Evolutionary conservation across 108 stramenopile genomes (phyloP).

Genomic region (Parietichytrium sp.): DNA sequence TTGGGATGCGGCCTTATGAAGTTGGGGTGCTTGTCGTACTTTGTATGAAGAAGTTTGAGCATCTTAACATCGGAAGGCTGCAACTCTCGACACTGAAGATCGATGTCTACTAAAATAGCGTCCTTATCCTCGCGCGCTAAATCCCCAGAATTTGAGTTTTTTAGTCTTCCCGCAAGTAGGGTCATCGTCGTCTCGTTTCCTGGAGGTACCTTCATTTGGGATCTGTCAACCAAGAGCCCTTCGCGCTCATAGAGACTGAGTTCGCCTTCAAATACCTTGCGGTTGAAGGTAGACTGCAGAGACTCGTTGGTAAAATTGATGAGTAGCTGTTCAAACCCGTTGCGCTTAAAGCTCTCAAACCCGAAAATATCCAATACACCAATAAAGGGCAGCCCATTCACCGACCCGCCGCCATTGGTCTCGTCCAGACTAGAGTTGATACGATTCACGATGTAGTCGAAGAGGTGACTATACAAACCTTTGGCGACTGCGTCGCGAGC

Average conservation of each 20-base stretch:
- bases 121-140: conserved; percentile 56
- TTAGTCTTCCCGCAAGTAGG: conserved; percentile 47
- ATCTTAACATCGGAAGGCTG: neutral
- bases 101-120: conserved; percentile 59
- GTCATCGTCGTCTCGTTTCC: conserved; percentile 17
- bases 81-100: conserved; percentile 43
- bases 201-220: conserved; percentile 27
- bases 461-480: conserved; percentile 41
- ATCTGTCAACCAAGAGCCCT: conserved; percentile 35
- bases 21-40: conserved; percentile 60
- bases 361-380: conserved; percentile 95
- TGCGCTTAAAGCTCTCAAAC: conserved; percentile 83
- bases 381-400: conserved; percentile 62
- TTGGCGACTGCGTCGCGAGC: conserved; percentile 60
- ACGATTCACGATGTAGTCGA: conserved; percentile 40
- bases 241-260: conserved; percentile 43
- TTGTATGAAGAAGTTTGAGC: conserved; percentile 47
- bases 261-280: conserved; percentile 56
- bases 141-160: conserved; percentile 64
- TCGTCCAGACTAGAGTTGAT: conserved; percentile 40
- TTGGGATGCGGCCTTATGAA: conserved; percentile 63
- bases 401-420: neutral
- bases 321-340: conserved; percentile 82
- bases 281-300: conserved; percentile 61
- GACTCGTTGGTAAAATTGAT: conserved; percentile 67